Conservation (phyloP, 1,284 basidiomycete species). For the Naganishia sp. region DNA sequence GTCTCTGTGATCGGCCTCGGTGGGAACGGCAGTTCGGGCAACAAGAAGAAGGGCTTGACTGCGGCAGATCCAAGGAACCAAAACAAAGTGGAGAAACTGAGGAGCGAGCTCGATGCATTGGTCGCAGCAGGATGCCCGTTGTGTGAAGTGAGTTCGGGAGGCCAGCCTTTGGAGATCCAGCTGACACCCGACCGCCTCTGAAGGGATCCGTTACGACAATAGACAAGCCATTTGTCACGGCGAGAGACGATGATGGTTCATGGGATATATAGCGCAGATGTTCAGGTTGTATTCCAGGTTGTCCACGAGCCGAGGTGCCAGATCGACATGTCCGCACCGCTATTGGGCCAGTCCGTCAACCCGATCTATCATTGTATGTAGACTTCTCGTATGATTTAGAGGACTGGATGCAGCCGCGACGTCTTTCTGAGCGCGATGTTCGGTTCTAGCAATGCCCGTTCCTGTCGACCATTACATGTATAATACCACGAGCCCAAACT, state of each 20-base stretch:
- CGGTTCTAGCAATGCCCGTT: background rate
- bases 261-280: constrained; percentile 66
- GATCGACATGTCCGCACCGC: no score
- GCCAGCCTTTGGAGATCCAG: no score
- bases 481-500: constrained; percentile 18
- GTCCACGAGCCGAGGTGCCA: no score
- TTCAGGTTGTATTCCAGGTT: no score
- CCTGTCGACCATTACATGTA: constrained; percentile 23
- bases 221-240: constrained; percentile 79
- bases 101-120: constrained; percentile 80
- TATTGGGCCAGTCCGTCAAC: no score
- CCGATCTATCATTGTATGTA: no score
- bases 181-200: background rate
- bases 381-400: no score
- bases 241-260: constrained; percentile 75
- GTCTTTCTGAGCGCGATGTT: background rate
- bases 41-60: constrained; percentile 57
- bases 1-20: constrained; percentile 48
- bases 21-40: constrained; percentile 61
- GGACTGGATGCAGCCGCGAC: no score
- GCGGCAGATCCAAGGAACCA: constrained; percentile 54
- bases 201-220: constrained; percentile 70
- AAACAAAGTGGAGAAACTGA: constrained; percentile 60
- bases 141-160: constrained; percentile 64
- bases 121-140: constrained; percentile 83